Conservation (phyloP, 164 flowering plant genomes). For the Vitis cinerea region DNA sequence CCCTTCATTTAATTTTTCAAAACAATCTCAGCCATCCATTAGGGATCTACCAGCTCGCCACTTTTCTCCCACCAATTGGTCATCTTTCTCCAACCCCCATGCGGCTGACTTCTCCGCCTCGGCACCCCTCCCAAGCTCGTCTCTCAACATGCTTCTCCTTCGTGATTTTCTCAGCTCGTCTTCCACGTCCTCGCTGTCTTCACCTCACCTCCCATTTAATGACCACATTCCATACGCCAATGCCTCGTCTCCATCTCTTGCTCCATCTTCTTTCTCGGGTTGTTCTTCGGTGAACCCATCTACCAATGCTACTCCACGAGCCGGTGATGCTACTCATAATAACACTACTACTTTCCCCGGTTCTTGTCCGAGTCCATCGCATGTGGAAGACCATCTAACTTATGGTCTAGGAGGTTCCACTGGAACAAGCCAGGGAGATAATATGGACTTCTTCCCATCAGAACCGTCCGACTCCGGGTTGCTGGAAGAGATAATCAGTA, state of each 20-base stretch:
- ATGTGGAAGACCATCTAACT: constrained; percentile 1
- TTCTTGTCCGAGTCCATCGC: constrained; percentile 1
- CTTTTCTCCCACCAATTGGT: constrained; percentile 12
- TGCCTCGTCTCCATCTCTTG: constrained; percentile 2
- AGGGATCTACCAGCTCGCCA: neutral
- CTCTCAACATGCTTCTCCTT: constrained; percentile 36
- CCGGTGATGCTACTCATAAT: neutral
- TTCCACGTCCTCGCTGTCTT: constrained; percentile 4
- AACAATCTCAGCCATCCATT: constrained; percentile 22
- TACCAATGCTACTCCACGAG: neutral
- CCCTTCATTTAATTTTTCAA: constrained; percentile 17
- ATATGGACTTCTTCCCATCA: constrained; percentile 40
- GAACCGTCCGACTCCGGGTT: constrained; percentile 64
- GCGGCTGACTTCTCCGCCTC: constrained; percentile 6
- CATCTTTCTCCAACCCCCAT: constrained; percentile 1
- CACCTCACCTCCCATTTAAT: neutral
- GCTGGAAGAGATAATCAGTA: constrained; percentile 60
- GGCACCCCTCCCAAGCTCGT: constrained; percentile 10
- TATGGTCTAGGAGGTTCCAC: neutral
- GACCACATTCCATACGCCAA: constrained; percentile 8
- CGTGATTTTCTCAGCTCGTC: constrained; percentile 33
- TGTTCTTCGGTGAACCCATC: neutral
- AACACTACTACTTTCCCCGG: neutral
- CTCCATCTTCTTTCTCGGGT: constrained; percentile 1
- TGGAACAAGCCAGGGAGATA: neutral